Conservation (phyloP, 164 flowering plant species). For the Vitis rupestris region DNA sequence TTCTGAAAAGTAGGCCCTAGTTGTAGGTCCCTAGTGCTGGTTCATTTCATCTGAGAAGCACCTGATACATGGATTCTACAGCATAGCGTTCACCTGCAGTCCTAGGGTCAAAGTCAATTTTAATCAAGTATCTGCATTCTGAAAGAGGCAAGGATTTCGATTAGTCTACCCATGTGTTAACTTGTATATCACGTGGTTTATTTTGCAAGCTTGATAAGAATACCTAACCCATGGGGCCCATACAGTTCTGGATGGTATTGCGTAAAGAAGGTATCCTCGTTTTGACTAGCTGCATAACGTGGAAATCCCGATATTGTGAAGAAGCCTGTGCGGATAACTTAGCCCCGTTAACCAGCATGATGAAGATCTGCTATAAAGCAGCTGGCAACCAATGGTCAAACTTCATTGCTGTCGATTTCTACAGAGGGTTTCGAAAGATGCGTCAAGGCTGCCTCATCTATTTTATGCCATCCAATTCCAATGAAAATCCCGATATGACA, state of each 20-base stretch:
- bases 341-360: conserved; percentile 31
- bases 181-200: conserved; percentile 82
- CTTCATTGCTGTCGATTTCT: conserved; percentile 51
- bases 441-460: too few species aligned
- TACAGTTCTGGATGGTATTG: conserved; percentile 86
- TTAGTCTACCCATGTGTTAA: conserved; percentile 81
- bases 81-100: conserved; percentile 91
- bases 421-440: background rate
- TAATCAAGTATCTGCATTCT: conserved; percentile 58
- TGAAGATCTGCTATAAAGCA: conserved; percentile 36
- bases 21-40: conserved; percentile 85
- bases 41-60: conserved; percentile 45
- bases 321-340: conserved; percentile 37
- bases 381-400: conserved; percentile 49
- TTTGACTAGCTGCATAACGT: too few species aligned
- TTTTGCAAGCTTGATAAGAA: conserved; percentile 85
- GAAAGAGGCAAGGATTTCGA: conserved; percentile 76
- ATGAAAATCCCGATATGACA: too few species aligned
- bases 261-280: too few species aligned
- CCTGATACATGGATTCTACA: conserved; percentile 74
- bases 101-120: conserved; percentile 90
- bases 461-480: too few species aligned
- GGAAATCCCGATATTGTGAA: too few species aligned
- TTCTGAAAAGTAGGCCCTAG: too few species aligned
- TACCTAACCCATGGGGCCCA: conserved; percentile 87